Evolutionary conservation across 208 protist species (phyloP).

Genomic region (Herpetomonas samuelpessoai): DNA sequence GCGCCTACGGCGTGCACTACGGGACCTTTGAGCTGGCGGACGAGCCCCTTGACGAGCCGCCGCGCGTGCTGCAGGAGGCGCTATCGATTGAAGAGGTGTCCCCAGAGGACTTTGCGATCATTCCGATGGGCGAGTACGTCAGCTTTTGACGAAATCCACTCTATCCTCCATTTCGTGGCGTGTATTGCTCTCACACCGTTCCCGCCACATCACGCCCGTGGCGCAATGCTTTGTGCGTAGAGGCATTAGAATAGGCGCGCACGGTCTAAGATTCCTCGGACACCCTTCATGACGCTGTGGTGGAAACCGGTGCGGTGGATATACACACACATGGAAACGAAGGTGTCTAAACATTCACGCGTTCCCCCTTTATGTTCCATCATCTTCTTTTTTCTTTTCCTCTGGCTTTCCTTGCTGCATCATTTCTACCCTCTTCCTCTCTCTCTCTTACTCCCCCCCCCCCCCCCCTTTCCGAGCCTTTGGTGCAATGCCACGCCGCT

Average conservation of each 20-base stretch:
- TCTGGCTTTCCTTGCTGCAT: neutral
- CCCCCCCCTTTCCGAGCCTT: too few relatives aligned
- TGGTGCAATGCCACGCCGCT: too few relatives aligned
- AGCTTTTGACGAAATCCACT: constrained; percentile 21
- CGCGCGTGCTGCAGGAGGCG: constrained; percentile 24
- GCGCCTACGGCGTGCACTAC: constrained; percentile 76
- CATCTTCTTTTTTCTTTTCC: constrained; percentile 11
- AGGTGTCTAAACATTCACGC: neutral
- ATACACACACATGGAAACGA: constrained; percentile 7
- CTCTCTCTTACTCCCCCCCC: too few relatives aligned
- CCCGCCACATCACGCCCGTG: too few relatives aligned
- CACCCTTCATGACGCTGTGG: too few relatives aligned
- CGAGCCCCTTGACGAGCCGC: constrained; percentile 80
- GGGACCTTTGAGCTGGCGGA: constrained; percentile 78
- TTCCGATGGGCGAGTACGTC: constrained; percentile 37
- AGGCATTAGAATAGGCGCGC: too few relatives aligned
- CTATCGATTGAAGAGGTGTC: constrained; percentile 19
- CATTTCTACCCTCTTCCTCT: too few relatives aligned
- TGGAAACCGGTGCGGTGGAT: neutral
- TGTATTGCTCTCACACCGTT: neutral
- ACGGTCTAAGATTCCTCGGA: too few relatives aligned
- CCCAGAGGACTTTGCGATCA: constrained; percentile 19
- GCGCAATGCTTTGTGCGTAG: too few relatives aligned
- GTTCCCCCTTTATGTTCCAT: neutral
- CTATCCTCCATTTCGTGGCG: constrained; percentile 6